Conservation (phyloP, 441 rosid species). For the Theobroma grandiflorum region DNA sequence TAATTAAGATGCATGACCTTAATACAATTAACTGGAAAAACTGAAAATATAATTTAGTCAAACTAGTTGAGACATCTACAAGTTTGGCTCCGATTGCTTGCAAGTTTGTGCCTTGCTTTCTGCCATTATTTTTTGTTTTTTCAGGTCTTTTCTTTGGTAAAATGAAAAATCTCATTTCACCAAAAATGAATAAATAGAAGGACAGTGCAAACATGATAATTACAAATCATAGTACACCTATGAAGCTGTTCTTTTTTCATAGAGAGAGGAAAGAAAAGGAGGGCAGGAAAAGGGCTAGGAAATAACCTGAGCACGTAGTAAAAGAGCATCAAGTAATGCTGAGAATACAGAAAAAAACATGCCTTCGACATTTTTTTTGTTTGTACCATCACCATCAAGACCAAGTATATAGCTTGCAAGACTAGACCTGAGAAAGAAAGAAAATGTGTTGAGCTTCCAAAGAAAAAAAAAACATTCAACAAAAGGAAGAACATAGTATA, state of each 20-base stretch:
- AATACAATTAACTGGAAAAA: not conserved
- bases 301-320: constrained; percentile 90
- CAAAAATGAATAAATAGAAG: not conserved
- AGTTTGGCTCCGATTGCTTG: constrained; percentile 4
- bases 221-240: constrained; percentile 13
- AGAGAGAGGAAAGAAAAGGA: not conserved
- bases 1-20: not conserved
- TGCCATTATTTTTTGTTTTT: not conserved
- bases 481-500: not conserved
- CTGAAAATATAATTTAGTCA: constrained; percentile 13
- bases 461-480: constrained; percentile 6
- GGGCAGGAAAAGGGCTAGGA: constrained; percentile 21
- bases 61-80: constrained; percentile 1
- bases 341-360: constrained; percentile 78
- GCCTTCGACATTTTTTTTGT: constrained; percentile 62
- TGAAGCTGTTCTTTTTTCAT: not conserved
- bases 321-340: constrained; percentile 83
- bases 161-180: not conserved
- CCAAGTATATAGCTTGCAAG: constrained; percentile 81
- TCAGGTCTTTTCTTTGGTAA: not conserved
- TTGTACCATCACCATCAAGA: constrained; percentile 54
- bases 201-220: constrained; percentile 16
- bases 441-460: constrained; percentile 14
- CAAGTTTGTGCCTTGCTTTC: not conserved
- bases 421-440: constrained; percentile 64